These are phyloP conservation scores for Arthroderma sp. DNA, from an alignment of 2,329 filamentous ascomycete genomes.

Conservation along the genomic window DNA sequence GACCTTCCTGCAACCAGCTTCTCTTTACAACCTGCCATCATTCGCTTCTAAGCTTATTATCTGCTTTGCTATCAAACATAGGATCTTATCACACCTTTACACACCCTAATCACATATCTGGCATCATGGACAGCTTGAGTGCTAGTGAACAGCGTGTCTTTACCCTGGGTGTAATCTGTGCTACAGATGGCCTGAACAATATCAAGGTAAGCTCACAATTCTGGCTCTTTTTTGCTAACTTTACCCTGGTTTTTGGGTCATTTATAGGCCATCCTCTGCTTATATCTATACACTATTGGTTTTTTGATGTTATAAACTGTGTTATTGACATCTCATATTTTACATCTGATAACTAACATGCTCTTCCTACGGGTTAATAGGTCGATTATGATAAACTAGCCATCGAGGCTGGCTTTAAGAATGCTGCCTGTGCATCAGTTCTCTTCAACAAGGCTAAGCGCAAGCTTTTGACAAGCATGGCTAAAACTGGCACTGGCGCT, in stretches of 20 bases:
- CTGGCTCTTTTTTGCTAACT: background rate
- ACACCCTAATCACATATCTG: background rate
- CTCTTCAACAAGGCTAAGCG: constrained; percentile 28
- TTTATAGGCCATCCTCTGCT: background rate
- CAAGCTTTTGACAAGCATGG: constrained; percentile 21
- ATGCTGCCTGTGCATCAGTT: constrained; percentile 24
- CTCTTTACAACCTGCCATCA: background rate
- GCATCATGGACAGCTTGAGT: constrained; percentile 15
- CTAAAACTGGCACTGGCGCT: constrained; percentile 3
- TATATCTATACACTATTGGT: background rate
- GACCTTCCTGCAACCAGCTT: background rate
- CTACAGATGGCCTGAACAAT: constrained; percentile 11
- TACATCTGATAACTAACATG: background rate
- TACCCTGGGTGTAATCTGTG: constrained; percentile 13
- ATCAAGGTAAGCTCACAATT: constrained; percentile 14
- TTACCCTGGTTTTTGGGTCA: background rate
- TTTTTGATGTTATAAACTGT: background rate
- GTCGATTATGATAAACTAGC: constrained; percentile 32
- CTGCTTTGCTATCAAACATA: background rate
- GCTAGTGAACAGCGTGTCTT: constrained; percentile 19
- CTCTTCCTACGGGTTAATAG: constrained; percentile 15
- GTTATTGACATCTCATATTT: too few relatives aligned
- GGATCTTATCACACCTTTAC: background rate
- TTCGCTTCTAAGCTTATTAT: background rate
- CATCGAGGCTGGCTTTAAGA: constrained; percentile 26